These are phyloP conservation scores for Zasmidium cellare DNA, from an alignment of 2,329 filamentous ascomycete species.

Conservation along the genomic window DNA sequence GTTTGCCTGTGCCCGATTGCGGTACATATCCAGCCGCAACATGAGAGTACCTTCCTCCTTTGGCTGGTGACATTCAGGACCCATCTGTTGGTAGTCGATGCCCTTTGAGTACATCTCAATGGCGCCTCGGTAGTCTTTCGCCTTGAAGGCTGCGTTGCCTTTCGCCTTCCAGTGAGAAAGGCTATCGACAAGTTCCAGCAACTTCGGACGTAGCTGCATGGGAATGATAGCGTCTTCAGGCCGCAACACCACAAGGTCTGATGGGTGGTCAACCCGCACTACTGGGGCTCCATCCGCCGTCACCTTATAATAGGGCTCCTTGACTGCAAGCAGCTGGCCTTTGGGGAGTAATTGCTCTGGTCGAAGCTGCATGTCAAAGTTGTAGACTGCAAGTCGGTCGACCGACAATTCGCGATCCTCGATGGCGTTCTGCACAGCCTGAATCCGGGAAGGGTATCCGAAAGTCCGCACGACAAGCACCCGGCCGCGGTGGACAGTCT, in stretches of 20 bases:
- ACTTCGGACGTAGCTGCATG: neutral
- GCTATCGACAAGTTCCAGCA: slow-evolving; percentile 3
- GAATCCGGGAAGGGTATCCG: slow-evolving; percentile 10
- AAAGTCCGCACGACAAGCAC: slow-evolving; percentile 23
- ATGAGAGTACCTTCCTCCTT: neutral
- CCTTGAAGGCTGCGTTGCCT: slow-evolving; percentile 21
- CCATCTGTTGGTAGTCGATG: neutral
- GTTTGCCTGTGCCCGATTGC: slow-evolving; percentile 26
- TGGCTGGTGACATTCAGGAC: neutral
- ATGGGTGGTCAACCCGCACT: slow-evolving; percentile 31
- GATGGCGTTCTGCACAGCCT: slow-evolving; percentile 26
- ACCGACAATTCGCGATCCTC: slow-evolving; percentile 39
- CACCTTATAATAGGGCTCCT: slow-evolving; percentile 30
- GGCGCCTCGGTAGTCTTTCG: slow-evolving; percentile 20
- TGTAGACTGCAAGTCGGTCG: slow-evolving; percentile 27
- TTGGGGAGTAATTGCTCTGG: slow-evolving; percentile 12
- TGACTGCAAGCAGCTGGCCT: slow-evolving; percentile 24
- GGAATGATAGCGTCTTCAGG: slow-evolving; percentile 12
- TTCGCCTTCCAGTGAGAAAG: slow-evolving; percentile 17
- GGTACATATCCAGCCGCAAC: slow-evolving; percentile 18
- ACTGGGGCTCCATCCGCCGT: slow-evolving; percentile 11
- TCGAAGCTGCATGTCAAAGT: slow-evolving; percentile 7
- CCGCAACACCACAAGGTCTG: slow-evolving; percentile 24
- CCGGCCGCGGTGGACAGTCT: slow-evolving; percentile 23
- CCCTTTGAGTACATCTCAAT: slow-evolving; percentile 13